phyloP scores from a whole-genome alignment of 345 rosid genomes.

The Salix brachista region DNA sequence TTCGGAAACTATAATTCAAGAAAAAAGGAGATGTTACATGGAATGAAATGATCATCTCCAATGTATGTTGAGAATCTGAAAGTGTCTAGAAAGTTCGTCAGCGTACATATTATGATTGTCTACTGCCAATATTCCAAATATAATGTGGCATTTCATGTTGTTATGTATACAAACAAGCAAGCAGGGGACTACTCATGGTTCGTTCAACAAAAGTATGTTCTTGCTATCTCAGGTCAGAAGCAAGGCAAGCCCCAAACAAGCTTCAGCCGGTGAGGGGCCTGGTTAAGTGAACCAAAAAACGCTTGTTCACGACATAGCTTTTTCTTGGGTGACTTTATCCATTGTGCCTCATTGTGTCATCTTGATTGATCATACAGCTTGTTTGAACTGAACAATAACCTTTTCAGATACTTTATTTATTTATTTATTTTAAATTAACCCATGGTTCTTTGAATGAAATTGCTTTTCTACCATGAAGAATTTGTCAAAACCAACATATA shows the following conservation, averaged over 20 bases:
- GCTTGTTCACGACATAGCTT: neutral
- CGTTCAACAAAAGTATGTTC: neutral
- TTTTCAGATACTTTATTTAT: neutral
- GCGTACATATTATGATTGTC: neutral
- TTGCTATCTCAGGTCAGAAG: neutral
- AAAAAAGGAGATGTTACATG: neutral
- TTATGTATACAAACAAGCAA: neutral
- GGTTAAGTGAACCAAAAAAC: neutral
- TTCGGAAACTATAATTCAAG: conserved; percentile 60
- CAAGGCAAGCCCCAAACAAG: neutral
- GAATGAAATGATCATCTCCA: neutral
- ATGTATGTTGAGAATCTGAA: neutral
- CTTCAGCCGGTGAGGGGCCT: neutral
- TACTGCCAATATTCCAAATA: neutral
- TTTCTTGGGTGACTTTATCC: neutral
- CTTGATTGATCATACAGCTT: neutral
- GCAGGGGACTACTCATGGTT: neutral
- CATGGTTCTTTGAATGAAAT: neutral
- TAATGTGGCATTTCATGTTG: neutral
- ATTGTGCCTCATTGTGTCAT: neutral
- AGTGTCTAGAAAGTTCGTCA: neutral
- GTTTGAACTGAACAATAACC: neutral
- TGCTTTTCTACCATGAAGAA: neutral
- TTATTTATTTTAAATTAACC: neutral
- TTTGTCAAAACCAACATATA: neutral